Evolutionary conservation across 257 asterid species (phyloP), one percentile per base, ranked within the genome.

Genomic region (Ligustrum vulgare): DNA sequence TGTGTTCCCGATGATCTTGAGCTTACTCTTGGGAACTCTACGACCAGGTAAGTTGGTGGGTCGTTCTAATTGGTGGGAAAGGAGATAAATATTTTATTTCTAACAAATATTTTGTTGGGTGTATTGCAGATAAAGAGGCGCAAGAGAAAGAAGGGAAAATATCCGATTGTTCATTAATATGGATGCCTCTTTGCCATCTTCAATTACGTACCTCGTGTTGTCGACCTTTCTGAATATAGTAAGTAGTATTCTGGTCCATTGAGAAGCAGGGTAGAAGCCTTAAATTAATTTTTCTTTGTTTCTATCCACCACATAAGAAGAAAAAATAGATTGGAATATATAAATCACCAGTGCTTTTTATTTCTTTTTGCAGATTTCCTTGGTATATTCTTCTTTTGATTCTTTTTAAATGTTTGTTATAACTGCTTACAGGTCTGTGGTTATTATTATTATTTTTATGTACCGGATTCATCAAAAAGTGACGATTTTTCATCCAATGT

Each of bases 1-100:
- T 92, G 98, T 76, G 89, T 85, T 71, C 88, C 91, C 2, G 99
- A 95, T 79, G 99, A 95, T 71, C 99, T 95, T 31, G 97, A 95
- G 86, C 96, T 95, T 70, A 95, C 97, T 51, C 96, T 95, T 71
- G 99, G 99, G 76, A 93, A 88, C 85, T 82, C 97, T 43, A 85
- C 77, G 75, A 91, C 98, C 86, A 89, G 96, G 95, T 94, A 87
- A 68, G 35, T n/a, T 31, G 11, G 41, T 23, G 58, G 6, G 16
- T 28, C 16, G 20, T 43, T 69, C 11, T 23, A 11, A 60, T 32
- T 43, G 28, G 28, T 25, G 10, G 45, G 41, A 18, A 4, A 34
- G 64, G 16, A 49, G 73, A 32, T 13, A 34, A 0, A 25, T 12
- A 2, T 11, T 4, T 45, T 15, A 45, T 4, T 45, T 45, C 49